Base-by-base conservation (phyloP, 2,329 filamentous ascomycete genomes). In the Penicillium nordicum region DNA sequence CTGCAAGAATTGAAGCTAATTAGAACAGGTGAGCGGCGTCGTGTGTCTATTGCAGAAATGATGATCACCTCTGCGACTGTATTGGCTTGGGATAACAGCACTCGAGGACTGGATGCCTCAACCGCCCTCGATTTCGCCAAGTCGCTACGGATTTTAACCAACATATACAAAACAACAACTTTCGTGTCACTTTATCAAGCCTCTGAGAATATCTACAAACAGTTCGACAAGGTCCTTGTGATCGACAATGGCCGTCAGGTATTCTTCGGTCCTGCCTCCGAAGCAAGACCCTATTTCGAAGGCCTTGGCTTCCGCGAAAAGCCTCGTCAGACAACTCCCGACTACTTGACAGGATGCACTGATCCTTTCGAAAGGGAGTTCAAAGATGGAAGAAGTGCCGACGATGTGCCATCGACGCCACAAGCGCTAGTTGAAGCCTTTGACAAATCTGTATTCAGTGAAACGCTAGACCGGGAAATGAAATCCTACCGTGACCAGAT, bases 111-210 rank as follows among this genome's bases (percentile, higher is more conserved):
- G 3, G 87, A 89, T 59, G 83, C 86, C 11, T 86, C 82, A 32
- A 88, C 86, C 0, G 87, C 86, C 2, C 78, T 88, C 6, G 86
- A 88, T 63, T 88, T 85, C 62, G 79, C 79, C 63, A 86, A 85
- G 68, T 89, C 87, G 1, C 79, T 95, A 1, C 86, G 90, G 2
- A 86, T 92, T 40, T 82, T 93, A 77, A 94, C 90, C 23, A 88
- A 94, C 71, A 84, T 94, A 53, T 92, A 92, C 80, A 85, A 88
- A 70, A 91, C 87, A 0, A 89, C 88, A 1, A 94, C 90, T 0
- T 92, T 94, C 58, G 90, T 95, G 1, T 91, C 90, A 0, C 78
- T 96, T 0, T 96, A 95, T 72, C 90, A 95, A 69, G 90, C 89
- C 0, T 91, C 88, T 0, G 89, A 94, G 73, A 91, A 85, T 65